Evolutionary conservation across 2,329 filamentous ascomycete genomes (phyloP).

Genomic region (Lecanoromycetidae sp.): DNA sequence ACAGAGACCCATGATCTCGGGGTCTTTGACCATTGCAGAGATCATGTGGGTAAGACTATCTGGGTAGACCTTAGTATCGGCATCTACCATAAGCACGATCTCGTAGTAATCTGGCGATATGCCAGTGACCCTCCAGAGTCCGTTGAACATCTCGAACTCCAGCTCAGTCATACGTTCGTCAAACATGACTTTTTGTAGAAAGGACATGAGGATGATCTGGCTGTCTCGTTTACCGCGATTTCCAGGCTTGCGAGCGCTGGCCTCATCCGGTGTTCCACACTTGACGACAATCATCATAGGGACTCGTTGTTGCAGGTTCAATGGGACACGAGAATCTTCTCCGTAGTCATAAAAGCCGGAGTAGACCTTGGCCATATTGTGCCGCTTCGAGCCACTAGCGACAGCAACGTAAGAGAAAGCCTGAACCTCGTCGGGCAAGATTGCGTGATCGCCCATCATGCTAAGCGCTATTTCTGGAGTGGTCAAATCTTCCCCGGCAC

Average conservation of each 20-base stretch:
- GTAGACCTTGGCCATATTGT: conserved; percentile 99
- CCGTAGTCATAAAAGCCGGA: conserved; percentile 98
- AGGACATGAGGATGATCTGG: conserved; percentile 98
- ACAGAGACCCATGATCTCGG: conserved; percentile 97
- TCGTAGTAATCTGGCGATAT: conserved; percentile 98
- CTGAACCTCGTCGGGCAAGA: conserved; percentile 68
- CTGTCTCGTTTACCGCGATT: conserved; percentile 98
- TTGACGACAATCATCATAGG: conserved; percentile 97
- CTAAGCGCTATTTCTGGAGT: conserved; percentile 81
- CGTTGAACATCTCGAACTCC: conserved; percentile 99
- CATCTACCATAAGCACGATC: conserved; percentile 96
- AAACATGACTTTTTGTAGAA: conserved; percentile 99
- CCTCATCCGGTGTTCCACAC: conserved; percentile 83
- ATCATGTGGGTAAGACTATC: conserved; percentile 98
- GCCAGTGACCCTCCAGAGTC: conserved; percentile 94
- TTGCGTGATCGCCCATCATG: conserved; percentile 90
- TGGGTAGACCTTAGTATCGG: conserved; percentile 97
- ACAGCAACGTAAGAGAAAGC: conserved; percentile 95
- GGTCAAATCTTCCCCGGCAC: conserved; percentile 71
- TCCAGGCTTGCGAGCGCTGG: conserved; percentile 70
- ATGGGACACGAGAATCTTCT: conserved; percentile 60
- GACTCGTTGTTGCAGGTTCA: conserved; percentile 86
- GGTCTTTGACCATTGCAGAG: conserved; percentile 97
- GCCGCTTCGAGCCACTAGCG: conserved; percentile 85
- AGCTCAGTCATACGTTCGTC: conserved; percentile 99